A percentile compares a stretch with the other conserved stretches of the same genome.
These are phyloP conservation scores for Candida quercuum DNA, from an alignment of 805 yeast genomes.

Conservation along the genomic window DNA sequence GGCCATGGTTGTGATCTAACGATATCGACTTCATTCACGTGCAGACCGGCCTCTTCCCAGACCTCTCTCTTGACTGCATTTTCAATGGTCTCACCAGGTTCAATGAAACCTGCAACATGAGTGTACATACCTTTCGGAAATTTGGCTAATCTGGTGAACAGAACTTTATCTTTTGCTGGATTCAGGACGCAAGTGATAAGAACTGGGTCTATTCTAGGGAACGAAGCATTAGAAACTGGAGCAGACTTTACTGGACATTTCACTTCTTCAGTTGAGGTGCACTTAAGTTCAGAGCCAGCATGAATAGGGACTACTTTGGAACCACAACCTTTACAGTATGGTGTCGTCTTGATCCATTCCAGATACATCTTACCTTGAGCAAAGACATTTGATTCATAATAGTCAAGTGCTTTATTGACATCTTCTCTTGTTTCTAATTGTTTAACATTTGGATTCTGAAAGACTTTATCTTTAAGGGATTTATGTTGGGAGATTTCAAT, in stretches of 20 bases:
- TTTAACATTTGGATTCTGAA: conserved; percentile 4
- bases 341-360: conserved; percentile 76
- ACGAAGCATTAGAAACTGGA: conserved; percentile 70
- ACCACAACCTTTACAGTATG: conserved; percentile 88
- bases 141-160: conserved; percentile 64
- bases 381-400: conserved; percentile 55
- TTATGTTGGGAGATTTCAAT: conserved; percentile 44
- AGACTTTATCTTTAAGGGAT: conserved; percentile 8
- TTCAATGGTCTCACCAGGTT: conserved; percentile 90
- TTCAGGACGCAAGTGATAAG: conserved; percentile 77
- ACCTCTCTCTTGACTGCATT: conserved; percentile 83
- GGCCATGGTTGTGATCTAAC: conserved; percentile 95
- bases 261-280: conserved; percentile 28
- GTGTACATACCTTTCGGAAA: conserved; percentile 56
- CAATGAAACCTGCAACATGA: conserved; percentile 93
- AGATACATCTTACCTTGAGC: conserved; percentile 81
- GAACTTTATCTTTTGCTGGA: conserved; percentile 50
- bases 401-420: conserved; percentile 19
- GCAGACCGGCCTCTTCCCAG: conserved; percentile 91
- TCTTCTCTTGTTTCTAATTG: conserved; percentile 17
- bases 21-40: conserved; percentile 47
- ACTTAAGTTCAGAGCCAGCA: conserved; percentile 59
- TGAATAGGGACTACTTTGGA: conserved; percentile 51
- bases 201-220: conserved; percentile 92
- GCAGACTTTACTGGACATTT: conserved; percentile 20